Base-by-base conservation (phyloP, 1,284 basidiomycete species). In the Cronartium quercuum region DNA sequence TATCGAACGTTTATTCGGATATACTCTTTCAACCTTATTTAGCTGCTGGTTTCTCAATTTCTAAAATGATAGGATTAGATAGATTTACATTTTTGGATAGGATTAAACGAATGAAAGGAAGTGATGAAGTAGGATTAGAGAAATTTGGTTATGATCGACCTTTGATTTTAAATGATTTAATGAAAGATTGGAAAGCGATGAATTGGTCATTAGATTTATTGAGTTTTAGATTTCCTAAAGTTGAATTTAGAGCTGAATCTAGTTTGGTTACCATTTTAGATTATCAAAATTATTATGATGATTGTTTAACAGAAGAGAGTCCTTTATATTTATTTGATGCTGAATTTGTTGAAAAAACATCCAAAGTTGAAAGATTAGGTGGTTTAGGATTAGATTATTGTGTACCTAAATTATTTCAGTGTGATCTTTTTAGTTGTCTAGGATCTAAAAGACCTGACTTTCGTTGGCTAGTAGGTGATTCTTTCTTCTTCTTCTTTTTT, bases 291-390 rank as follows among this genome's bases (percentile, higher is more conserved):
- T 82, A 82, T 64, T 76, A 78, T 51, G 67, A 79, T 51, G 34
- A 74, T 41, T 80, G 81, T 68, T 62, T 70, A 10, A 58, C 75
- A 15, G 81, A 82, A 41, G 81, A 82, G 40, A 78, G 77, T 10
- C 81, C 81, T 24, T 68, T 82, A 12, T 82, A 82, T 66, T 66
- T 82, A 15, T 82, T 82, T 47, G 81, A 82, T 57, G 73, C 77
- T 51, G 77, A 79, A 13, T 82, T 81, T 65, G 80, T 81, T 3
- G 76, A 79, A 58, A 81, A 81, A 63, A 80, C 79, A 5, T 69
- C 55, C 0, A 66, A 51, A 0, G 29, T 38, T 5, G 77, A 66
- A 0, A 61, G 24, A 66, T 29, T 51, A 1, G 75, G 75, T 9
- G 35, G 55, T 55, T 66, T 74, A 41, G 78, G 79, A 6, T 73